A percentile compares a stretch with the other conserved stretches of the same genome.
These are phyloP conservation scores for Lactarius deliciosus DNA, from an alignment of 768 basidiomycete genomes.

Conservation along the genomic window DNA sequence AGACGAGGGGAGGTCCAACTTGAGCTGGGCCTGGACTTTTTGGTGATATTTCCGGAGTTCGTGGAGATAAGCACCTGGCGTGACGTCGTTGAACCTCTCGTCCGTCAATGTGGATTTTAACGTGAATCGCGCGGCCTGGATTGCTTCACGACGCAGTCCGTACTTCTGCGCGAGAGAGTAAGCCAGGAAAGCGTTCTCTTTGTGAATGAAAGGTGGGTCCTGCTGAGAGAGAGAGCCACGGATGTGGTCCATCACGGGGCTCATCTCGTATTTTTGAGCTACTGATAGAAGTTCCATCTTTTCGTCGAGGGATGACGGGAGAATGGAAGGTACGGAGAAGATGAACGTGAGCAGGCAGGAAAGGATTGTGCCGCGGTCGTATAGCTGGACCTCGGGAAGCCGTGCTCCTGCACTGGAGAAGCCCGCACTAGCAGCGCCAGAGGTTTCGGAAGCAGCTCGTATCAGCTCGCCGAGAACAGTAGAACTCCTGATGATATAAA, in stretches of 20 bases:
- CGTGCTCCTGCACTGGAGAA: not conserved
- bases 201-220: conserved; percentile 1
- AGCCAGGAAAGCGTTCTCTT: conserved; percentile 1
- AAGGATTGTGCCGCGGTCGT: conserved; percentile 3
- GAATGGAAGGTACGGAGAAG: conserved; percentile 1
- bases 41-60: conserved; percentile 14
- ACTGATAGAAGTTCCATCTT: conserved; percentile 5
- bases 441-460: not conserved
- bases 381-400: conserved; percentile 5
- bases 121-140: not conserved
- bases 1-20: not conserved
- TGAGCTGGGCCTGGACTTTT: not conserved
- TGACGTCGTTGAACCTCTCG: not conserved
- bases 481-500: conserved; percentile 45
- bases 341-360: conserved; percentile 14
- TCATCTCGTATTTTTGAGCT: conserved; percentile 20
- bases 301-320: conserved; percentile 3
- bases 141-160: conserved; percentile 3
- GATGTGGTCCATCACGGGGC: not conserved
- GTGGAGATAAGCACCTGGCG: not conserved
- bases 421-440: not conserved
- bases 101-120: not conserved
- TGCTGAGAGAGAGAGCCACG: not conserved
- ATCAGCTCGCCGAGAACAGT: conserved; percentile 36
- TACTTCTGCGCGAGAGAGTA: conserved; percentile 6